Conservation (phyloP, 2,329 filamentous ascomycete species). For the Massarina eburnea region DNA sequence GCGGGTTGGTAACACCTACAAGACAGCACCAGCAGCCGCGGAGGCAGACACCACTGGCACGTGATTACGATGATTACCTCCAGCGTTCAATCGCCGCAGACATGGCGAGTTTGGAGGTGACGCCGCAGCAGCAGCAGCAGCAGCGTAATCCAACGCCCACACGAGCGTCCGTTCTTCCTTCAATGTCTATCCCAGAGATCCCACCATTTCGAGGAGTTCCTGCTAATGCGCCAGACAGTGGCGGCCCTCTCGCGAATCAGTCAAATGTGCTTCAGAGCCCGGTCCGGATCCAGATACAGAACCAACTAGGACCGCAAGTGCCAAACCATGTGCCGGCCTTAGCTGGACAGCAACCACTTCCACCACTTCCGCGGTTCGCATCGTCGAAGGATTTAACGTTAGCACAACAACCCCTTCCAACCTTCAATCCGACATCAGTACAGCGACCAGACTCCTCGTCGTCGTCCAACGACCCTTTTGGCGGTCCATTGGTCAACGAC, state of each 20-base stretch:
- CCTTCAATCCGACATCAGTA: conserved; percentile 16
- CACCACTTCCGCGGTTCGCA: conserved; percentile 24
- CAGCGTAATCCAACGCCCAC: conserved; percentile 36
- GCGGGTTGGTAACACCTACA: conserved; percentile 31
- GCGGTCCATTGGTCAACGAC: conserved; percentile 21
- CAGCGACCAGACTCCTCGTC: conserved; percentile 24
- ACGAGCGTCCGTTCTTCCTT: conserved; percentile 32
- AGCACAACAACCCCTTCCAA: conserved; percentile 25
- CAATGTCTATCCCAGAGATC: conserved; percentile 37
- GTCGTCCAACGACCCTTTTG: conserved; percentile 33
- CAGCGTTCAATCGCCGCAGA: conserved; percentile 49
- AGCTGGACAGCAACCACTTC: conserved; percentile 26
- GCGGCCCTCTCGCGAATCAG: conserved; percentile 16
- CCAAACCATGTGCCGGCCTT: conserved; percentile 25
- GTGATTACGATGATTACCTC: conserved; percentile 49
- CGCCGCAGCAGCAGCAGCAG: conserved; percentile 24
- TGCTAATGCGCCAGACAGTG: conserved; percentile 14
- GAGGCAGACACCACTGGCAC: conserved; percentile 36
- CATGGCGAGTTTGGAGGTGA: conserved; percentile 44
- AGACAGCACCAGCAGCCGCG: conserved; percentile 37
- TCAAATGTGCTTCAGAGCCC: conserved; percentile 25
- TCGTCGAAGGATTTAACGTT: conserved; percentile 28
- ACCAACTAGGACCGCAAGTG: conserved; percentile 8
- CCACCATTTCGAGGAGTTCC: conserved; percentile 34
- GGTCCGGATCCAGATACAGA: conserved; percentile 9